Evolutionary conservation across 768 basidiomycete genomes (phyloP).

Genomic region (Hericium coralloides): DNA sequence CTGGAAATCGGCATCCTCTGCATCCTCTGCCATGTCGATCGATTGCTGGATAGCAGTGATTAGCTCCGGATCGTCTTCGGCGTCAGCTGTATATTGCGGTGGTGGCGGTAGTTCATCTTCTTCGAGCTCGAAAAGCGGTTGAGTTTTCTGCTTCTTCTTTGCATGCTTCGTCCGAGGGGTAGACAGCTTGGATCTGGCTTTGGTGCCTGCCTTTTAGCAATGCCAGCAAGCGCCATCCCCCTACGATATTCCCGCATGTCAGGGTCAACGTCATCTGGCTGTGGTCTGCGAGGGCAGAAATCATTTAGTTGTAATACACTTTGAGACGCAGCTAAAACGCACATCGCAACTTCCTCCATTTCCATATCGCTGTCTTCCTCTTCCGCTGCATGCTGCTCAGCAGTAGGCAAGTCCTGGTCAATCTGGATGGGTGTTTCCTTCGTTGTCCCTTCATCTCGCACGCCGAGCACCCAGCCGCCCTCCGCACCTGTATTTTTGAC

Average conservation of each 20-base stretch:
- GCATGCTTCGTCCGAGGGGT: conserved; percentile 24
- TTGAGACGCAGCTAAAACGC: background rate
- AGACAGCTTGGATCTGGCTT: conserved; percentile 17
- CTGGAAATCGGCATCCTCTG: conserved; percentile 9
- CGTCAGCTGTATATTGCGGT: conserved; percentile 21
- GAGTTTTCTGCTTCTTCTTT: conserved; percentile 27
- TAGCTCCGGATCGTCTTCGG: conserved; percentile 47
- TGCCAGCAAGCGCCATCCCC: conserved; percentile 51
- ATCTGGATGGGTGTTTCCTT: conserved; percentile 79
- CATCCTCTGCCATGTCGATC: conserved; percentile 31
- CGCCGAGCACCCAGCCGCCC: conserved; percentile 93
- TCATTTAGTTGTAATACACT: background rate
- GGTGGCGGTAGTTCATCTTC: conserved; percentile 33
- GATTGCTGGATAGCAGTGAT: conserved; percentile 58
- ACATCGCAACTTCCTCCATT: conserved; percentile 82
- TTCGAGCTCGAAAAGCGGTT: conserved; percentile 46
- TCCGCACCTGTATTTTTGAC: conserved; percentile 82
- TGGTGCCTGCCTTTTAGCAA: conserved; percentile 40
- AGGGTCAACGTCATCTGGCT: conserved; percentile 34
- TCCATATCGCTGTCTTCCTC: conserved; percentile 36
- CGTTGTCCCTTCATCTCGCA: conserved; percentile 73
- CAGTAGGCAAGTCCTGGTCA: conserved; percentile 44
- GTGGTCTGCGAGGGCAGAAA: conserved; percentile 12
- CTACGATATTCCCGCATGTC: conserved; percentile 58
- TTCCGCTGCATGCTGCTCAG: conserved; percentile 16